Percentiles rank a stretch among this genome's conserved stretches.
Evolutionary conservation across 768 basidiomycete genomes (phyloP).

Genomic region (Leccinum uliginosum): DNA sequence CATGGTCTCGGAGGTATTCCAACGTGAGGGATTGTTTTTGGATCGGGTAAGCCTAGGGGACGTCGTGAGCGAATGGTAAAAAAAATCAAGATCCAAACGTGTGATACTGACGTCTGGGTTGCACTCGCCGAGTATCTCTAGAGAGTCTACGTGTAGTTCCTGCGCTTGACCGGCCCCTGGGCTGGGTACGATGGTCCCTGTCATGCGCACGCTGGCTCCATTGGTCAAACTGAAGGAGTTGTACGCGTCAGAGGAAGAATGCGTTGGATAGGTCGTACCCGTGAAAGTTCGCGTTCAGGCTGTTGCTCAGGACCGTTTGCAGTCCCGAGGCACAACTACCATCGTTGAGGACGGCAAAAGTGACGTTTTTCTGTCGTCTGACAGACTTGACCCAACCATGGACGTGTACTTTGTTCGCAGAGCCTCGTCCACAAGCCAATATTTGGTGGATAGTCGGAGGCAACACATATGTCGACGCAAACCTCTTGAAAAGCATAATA

Average conservation of each 20-base stretch:
- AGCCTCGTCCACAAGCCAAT: constrained; percentile 20
- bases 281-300: constrained; percentile 12
- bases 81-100: not conserved
- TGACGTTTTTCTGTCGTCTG: constrained; percentile 81
- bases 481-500: constrained; percentile 26
- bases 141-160: constrained; percentile 47
- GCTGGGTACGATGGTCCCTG: constrained; percentile 43
- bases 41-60: constrained; percentile 73
- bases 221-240: constrained; percentile 39
- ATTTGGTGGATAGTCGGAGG: constrained; percentile 36
- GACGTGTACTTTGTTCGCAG: constrained; percentile 36
- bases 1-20: constrained; percentile 80
- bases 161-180: constrained; percentile 47
- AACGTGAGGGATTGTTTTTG: constrained; percentile 81
- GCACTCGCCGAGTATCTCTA: constrained; percentile 52
- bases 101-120: constrained; percentile 45
- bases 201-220: constrained; percentile 52
- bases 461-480: constrained; percentile 29
- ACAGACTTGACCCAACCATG: constrained; percentile 87
- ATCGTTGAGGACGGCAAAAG: constrained; percentile 80
- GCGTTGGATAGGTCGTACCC: constrained; percentile 7
- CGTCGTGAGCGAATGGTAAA: constrained; percentile 5
- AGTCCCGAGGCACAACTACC: constrained; percentile 68
- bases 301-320: constrained; percentile 67
- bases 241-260: constrained; percentile 2